Percentiles rank a stretch among this genome's conserved stretches.
phyloP scores from a whole-genome alignment of 345 rosid genomes.

The Orychophragmus violaceus region DNA sequence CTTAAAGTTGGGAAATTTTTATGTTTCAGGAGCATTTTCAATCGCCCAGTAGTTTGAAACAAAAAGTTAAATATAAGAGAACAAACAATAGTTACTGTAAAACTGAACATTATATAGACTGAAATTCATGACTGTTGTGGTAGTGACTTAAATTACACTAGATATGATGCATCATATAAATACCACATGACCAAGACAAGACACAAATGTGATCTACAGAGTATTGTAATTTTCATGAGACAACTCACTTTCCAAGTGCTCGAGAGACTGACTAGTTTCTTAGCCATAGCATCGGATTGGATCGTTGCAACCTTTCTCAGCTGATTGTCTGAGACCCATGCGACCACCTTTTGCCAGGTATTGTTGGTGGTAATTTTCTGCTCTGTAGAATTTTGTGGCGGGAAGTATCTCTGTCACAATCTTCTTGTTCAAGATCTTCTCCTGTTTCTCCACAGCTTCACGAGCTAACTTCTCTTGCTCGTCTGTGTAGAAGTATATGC shows the following conservation, averaged over 20 bases:
- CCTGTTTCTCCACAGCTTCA: constrained; percentile 57
- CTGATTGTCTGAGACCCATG: constrained; percentile 47
- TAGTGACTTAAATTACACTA: neutral
- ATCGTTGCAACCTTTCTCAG: constrained; percentile 63
- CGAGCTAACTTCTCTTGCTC: constrained; percentile 46
- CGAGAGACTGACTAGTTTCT: neutral
- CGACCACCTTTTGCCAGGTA: constrained; percentile 76
- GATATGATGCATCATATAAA: neutral
- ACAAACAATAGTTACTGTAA: neutral
- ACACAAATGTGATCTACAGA: constrained; percentile 2
- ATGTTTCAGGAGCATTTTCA: constrained; percentile 67
- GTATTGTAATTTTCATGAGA: neutral
- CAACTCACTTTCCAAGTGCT: constrained; percentile 8
- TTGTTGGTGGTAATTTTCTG: constrained; percentile 78
- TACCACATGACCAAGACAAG: constrained; percentile 9
- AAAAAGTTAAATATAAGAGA: no score
- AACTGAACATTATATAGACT: neutral
- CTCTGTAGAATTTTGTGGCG: constrained; percentile 70
- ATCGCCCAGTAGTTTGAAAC: no score
- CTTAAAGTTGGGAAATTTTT: neutral
- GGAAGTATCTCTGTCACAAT: constrained; percentile 73
- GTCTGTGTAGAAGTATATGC: constrained; percentile 68
- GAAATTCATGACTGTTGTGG: neutral
- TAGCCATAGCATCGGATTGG: constrained; percentile 81
- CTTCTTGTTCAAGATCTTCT: constrained; percentile 41